phyloP scores from a whole-genome alignment of 2,329 filamentous ascomycete species.

The Hypoxylon sp. region DNA sequence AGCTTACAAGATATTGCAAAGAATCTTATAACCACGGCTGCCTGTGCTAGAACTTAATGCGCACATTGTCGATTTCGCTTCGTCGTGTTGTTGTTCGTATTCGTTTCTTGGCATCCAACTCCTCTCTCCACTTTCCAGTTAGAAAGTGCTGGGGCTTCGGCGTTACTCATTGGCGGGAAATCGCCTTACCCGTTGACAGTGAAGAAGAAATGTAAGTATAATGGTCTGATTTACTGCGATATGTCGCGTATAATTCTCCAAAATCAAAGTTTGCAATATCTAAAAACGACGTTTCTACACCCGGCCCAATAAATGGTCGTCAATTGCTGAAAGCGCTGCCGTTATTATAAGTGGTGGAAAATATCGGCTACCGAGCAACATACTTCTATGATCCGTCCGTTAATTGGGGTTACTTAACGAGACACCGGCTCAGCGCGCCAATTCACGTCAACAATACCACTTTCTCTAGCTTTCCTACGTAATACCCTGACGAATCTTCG shows the following conservation, averaged over 20 bases:
- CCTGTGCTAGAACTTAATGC: background rate
- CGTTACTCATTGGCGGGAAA: background rate
- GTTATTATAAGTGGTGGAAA: constrained; percentile 24
- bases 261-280: background rate
- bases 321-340: background rate
- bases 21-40: background rate
- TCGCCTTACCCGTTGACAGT: background rate
- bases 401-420: constrained; percentile 15
- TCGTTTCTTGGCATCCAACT: background rate
- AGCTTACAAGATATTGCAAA: background rate
- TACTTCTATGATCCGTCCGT: constrained; percentile 18
- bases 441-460: constrained; percentile 13
- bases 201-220: background rate
- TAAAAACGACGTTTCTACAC: background rate
- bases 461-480: constrained; percentile 11
- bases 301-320: constrained; percentile 9
- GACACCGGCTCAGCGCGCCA: background rate
- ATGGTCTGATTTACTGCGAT: background rate
- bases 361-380: background rate
- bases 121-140: background rate
- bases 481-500: constrained; percentile 26
- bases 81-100: background rate
- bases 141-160: background rate
- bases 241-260: background rate
- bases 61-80: background rate